A percentile compares a stretch with the other conserved stretches of the same genome.
Evolutionary conservation across 768 basidiomycete genomes (phyloP).

Genomic region (Psilocybe tampanensis): DNA sequence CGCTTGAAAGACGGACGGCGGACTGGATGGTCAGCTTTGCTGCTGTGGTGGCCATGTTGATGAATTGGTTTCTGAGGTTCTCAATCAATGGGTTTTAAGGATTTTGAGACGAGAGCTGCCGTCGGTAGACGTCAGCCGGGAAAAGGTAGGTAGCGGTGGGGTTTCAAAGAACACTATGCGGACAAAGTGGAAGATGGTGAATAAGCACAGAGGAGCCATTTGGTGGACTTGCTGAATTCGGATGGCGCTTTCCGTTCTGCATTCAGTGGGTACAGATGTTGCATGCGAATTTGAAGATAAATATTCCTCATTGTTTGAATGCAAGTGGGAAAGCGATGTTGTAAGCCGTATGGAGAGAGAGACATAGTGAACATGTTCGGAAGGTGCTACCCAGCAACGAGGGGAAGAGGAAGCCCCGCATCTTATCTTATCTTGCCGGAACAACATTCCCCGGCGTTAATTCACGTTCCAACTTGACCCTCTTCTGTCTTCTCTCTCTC

Average conservation of each 20-base stretch:
- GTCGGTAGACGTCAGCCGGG: no score
- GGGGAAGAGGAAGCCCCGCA: not conserved
- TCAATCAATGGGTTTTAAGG: no score
- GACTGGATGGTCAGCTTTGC: conserved; percentile 24
- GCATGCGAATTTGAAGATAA: not conserved
- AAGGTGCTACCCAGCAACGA: not conserved
- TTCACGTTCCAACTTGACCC: no score
- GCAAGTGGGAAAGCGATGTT: not conserved
- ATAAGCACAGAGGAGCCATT: not conserved
- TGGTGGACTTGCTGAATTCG: not conserved
- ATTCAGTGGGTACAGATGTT: not conserved
- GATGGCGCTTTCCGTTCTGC: not conserved
- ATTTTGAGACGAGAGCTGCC: no score
- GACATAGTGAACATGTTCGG: not conserved
- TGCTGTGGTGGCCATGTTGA: not conserved
- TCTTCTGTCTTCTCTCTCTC: not conserved
- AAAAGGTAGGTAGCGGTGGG: no score
- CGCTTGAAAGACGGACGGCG: conserved; percentile 30
- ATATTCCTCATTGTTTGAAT: not conserved
- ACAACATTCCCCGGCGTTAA: not conserved
- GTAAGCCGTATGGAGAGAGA: not conserved
- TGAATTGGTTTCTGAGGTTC: no score
- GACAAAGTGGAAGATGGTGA: no score
- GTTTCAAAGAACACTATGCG: no score
- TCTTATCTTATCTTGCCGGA: conserved; percentile 2